Evolutionary conservation across 305 asterid species (phyloP), one percentile per base, ranked within the genome.

Genomic region (Rubia peregrina): DNA sequence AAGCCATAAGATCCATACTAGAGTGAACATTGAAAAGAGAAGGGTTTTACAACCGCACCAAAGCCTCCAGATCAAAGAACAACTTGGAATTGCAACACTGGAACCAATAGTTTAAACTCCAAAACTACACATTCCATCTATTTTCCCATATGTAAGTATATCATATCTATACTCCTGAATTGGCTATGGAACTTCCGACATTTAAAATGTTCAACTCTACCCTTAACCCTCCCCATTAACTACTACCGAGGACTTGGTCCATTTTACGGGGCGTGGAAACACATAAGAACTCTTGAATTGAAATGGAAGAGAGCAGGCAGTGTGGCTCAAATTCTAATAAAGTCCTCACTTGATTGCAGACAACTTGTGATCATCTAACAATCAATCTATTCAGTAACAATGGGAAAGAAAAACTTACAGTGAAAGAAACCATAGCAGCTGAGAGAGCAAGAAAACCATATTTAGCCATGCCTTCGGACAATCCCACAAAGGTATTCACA

Each of bases 391-490:
- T 14, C 10, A 41, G 38, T 48, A 24, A 17, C 59, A 68, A 49
- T 30, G 68, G 36, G 43, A 69, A 82, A 74, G 79, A 72, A 63
- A 24, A 7, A 83, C 98, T 93, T 90, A 88, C 98, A 71, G 92
- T 79, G 77, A 89, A 91, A 2, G 92, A 85, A 70, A 93, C 97
- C 17, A 91, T 78, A 76, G 98, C 89, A 3, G 93, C 72, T 5
- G 98, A 92, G 77, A 91, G 89, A 74, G 97, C 98, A 70, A 93
- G 90, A 67, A 93, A 91, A 36, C 96, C 96, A 81, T 86, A 89
- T 86, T 92, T 86, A 19, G 98, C 97, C 97, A 92, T 88, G 70
- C 98, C 97, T 82, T 92, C 93, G 4, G 98, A 92, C 62, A 92
- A 79, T 38, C 97, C 89, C 71, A 92, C 71, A 73, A 92, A 88